Percentiles rank a stretch among this genome's conserved stretches.
Evolutionary conservation across 306 rosid genomes (phyloP).

Genomic region (Prinsepia uniflora): DNA sequence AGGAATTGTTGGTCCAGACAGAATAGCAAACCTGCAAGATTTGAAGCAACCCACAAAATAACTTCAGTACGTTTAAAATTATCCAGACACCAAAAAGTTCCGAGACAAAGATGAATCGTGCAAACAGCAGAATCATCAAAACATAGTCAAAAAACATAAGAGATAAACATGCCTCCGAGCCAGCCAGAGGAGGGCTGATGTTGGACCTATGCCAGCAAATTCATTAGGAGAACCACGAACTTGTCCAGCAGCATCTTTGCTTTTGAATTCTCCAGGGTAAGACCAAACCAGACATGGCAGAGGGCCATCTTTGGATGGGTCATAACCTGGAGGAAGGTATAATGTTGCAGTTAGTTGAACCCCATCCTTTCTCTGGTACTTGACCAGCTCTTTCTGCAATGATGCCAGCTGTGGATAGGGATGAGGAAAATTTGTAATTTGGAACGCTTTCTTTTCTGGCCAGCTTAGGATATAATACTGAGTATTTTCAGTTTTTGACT

Average conservation of each 20-base stretch:
- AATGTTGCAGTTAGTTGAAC: constrained; percentile 95
- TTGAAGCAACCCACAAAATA: constrained; percentile 31
- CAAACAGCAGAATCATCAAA: not conserved
- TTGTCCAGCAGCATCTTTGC: constrained; percentile 99
- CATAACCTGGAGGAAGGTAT: constrained; percentile 89
- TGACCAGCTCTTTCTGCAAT: constrained; percentile 93
- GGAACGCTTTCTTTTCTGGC: constrained; percentile 69
- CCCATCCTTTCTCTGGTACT: constrained; percentile 95
- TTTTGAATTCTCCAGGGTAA: constrained; percentile 96
- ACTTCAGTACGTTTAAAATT: constrained; percentile 22
- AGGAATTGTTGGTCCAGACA: constrained; percentile 96
- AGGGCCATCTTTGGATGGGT: constrained; percentile 85
- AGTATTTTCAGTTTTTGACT: constrained; percentile 94
- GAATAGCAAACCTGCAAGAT: constrained; percentile 79
- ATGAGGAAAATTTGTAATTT: constrained; percentile 92
- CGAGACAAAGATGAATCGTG: constrained; percentile 3
- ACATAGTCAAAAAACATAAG: constrained; percentile 19
- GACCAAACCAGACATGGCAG: constrained; percentile 98
- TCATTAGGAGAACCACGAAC: constrained; percentile 99
- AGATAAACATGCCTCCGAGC: constrained; percentile 65
- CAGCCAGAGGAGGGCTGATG: constrained; percentile 96
- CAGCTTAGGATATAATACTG: constrained; percentile 78
- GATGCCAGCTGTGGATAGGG: constrained; percentile 94
- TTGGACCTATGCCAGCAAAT: constrained; percentile 93
- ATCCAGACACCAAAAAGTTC: constrained; percentile 11